Percentiles rank a stretch among this genome's conserved stretches.
Conservation (phyloP, 441 rosid species). For the Erysimum pusillum region DNA sequence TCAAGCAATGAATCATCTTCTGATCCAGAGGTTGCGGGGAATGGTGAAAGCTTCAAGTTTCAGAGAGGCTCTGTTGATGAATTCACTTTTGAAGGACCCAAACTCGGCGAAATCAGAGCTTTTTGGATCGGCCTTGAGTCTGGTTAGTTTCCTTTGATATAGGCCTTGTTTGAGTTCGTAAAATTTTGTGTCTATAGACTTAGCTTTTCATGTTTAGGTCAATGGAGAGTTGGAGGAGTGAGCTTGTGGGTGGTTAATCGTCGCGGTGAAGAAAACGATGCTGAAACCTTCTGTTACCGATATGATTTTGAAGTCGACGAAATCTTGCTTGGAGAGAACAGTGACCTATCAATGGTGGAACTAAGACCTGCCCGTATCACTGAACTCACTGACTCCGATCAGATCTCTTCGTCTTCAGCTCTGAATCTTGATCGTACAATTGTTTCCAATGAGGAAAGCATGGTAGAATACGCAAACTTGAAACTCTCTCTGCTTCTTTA, state of each 20-base stretch:
- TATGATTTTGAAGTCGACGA: slow-evolving; percentile 75
- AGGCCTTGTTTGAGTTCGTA: neutral
- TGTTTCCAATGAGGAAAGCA: slow-evolving; percentile 71
- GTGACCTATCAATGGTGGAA: slow-evolving; percentile 71
- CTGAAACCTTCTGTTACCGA: slow-evolving; percentile 44
- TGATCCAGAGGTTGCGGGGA: slow-evolving; percentile 38
- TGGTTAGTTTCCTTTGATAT: slow-evolving; percentile 56
- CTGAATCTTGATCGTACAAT: neutral
- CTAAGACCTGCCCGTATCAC: slow-evolving; percentile 60
- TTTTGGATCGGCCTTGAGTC: slow-evolving; percentile 84
- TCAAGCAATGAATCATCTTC: slow-evolving; percentile 45
- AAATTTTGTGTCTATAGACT: neutral
- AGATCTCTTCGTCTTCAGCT: slow-evolving; percentile 43
- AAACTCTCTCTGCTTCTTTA: slow-evolving; percentile 79
- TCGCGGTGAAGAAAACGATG: slow-evolving; percentile 37
- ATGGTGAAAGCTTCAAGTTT: slow-evolving; percentile 54
- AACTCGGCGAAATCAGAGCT: slow-evolving; percentile 64
- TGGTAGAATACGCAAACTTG: slow-evolving; percentile 84
- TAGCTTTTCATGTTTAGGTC: slow-evolving; percentile 63
- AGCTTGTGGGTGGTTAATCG: slow-evolving; percentile 56
- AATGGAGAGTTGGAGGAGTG: slow-evolving; percentile 80
- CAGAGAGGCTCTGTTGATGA: slow-evolving; percentile 82
- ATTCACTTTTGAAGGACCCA: slow-evolving; percentile 68
- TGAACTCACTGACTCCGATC: slow-evolving; percentile 53
- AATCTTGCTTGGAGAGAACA: slow-evolving; percentile 75